Evolutionary conservation across 805 yeast species (phyloP).

Genomic region (Saccharomyces jurei): DNA sequence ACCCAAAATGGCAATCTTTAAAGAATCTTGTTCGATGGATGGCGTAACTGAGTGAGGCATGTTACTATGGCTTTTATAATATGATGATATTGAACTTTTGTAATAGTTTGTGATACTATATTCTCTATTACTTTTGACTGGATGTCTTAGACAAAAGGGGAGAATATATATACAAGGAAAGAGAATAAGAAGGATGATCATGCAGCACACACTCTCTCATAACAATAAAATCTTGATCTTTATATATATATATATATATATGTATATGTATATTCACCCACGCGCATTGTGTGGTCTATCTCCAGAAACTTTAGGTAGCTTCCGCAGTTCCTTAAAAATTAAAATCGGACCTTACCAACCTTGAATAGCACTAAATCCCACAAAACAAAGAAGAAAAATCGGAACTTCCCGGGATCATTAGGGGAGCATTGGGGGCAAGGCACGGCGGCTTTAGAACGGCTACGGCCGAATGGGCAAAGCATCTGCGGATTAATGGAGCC

Average conservation of each 20-base stretch:
- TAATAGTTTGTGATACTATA: background rate
- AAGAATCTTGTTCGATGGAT: slow-evolving; percentile 2
- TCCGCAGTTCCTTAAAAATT: background rate
- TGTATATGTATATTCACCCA: too few species aligned
- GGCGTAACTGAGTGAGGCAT: slow-evolving; percentile 20
- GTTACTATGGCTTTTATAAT: background rate
- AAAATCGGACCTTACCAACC: background rate
- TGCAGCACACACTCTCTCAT: background rate
- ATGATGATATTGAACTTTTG: background rate
- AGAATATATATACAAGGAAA: background rate
- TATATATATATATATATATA: background rate
- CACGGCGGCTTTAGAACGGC: background rate
- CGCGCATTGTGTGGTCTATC: background rate
- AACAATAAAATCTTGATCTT: background rate
- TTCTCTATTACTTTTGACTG: background rate
- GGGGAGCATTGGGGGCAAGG: background rate
- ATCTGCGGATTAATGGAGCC: background rate
- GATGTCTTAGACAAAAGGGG: background rate
- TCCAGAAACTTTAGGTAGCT: background rate
- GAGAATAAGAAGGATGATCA: background rate
- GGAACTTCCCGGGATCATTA: background rate
- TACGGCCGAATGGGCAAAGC: background rate
- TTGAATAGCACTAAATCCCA: background rate
- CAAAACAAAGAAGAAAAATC: background rate
- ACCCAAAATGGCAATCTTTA: slow-evolving; percentile 77